Evolutionary conservation across 768 basidiomycete species (phyloP).

Genomic region (Mycena olivaceomarginata): DNA sequence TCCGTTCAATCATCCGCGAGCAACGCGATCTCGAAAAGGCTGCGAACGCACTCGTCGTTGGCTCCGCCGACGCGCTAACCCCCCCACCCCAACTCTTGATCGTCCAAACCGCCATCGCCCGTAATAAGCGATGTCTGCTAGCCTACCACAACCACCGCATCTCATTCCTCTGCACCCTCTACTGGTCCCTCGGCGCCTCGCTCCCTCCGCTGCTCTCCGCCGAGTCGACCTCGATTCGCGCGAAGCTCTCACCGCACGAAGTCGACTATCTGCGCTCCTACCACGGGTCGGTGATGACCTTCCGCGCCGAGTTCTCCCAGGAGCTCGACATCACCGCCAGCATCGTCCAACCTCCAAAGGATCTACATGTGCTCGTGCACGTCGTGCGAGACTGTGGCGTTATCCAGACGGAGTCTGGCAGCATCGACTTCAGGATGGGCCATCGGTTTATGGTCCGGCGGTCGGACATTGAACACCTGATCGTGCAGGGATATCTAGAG

Average conservation of each 20-base stretch:
- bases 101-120: constrained; percentile 90
- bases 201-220: constrained; percentile 85
- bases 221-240: constrained; percentile 71
- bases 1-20: constrained; percentile 91
- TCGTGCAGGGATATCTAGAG: constrained; percentile 95
- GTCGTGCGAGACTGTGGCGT: constrained; percentile 94
- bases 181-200: constrained; percentile 93
- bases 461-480: constrained; percentile 94
- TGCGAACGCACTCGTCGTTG: constrained; percentile 60
- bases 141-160: constrained; percentile 94
- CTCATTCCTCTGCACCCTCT: constrained; percentile 89
- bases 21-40: constrained; percentile 90
- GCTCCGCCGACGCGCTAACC: constrained; percentile 57
- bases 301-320: constrained; percentile 89
- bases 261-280: constrained; percentile 92
- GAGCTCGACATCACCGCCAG: constrained; percentile 92
- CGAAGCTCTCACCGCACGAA: constrained; percentile 86
- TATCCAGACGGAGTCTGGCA: constrained; percentile 94
- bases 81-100: constrained; percentile 83
- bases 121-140: constrained; percentile 97
- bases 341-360: constrained; percentile 90
- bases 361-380: constrained; percentile 90
- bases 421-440: constrained; percentile 92
- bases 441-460: constrained; percentile 92
- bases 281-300: constrained; percentile 87